Evolutionary conservation across 1,284 basidiomycete genomes (phyloP), one percentile per base, ranked within the genome.

Genomic region (Marasmius tenuissimus): DNA sequence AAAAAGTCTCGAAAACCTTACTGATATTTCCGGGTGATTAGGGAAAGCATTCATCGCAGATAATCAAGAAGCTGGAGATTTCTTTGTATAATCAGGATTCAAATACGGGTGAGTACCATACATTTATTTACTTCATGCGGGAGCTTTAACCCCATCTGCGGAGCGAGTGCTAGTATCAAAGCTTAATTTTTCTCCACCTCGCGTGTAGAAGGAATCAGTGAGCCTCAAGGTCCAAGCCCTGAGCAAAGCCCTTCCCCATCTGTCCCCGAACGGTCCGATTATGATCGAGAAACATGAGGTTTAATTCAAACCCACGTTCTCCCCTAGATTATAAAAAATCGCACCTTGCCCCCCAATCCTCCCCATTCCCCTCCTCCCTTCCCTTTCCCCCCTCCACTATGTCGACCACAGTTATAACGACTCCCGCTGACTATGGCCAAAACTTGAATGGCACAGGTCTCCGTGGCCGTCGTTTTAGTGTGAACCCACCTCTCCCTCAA

Each of bases 381-480:
- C 34, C 20, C 27, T 34, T 14, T 38, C 14, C 34, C 9, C 11
- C 20, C 20, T 16, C 12, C 16, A 27, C 27, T n/a, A 54, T 54
- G 52, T 54, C 52, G 8, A 16, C 52, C 37, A 34, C 37, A 14
- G 18, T 54, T 4, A 18, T 37, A 34, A 35, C 52, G 12, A 34
- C 52, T n/a, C 34, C 52, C n/a, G 52, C 37, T 38, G 52, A 54
- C 52, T 54, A 54, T 35, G 35, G 52, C 38, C 52, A 54, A 54
- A 54, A 54, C 18, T 20, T n/a, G 34, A 38, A 18, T 38, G n/a
- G 34, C 34, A 35, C 34, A 37, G 52, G 52, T 16, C 52, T 54
- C 8, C 52, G 52, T 35, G 52, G 34, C 1, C 52, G 52, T 37
- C 33, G 52, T 34, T 54, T 33, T 4, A 54, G 52, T n/a, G 34